Conservation (phyloP, 306 rosid genomes). For the Ormosia semicastrata region DNA sequence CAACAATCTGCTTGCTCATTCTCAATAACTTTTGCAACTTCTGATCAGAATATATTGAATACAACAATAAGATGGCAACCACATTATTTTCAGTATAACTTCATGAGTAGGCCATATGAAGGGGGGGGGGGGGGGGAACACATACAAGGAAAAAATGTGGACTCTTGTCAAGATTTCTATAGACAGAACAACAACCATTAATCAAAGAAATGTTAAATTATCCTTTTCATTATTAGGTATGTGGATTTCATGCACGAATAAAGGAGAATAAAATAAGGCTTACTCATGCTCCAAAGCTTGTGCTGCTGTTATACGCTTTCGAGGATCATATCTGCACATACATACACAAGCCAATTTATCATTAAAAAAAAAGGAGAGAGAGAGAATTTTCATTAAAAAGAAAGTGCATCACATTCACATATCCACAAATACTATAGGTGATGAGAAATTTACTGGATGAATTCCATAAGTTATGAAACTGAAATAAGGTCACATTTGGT, state of each 20-base stretch:
- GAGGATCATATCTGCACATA: constrained; percentile 90
- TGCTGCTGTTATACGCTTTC: constrained; percentile 84
- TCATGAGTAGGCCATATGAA: neutral
- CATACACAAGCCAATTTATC: constrained; percentile 2
- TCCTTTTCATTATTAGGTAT: neutral
- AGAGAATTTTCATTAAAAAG: neutral
- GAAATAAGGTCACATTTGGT: neutral
- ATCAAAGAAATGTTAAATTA: constrained; percentile 7
- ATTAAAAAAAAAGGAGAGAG: neutral
- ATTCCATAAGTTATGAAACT: constrained; percentile 1
- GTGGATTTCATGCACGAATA: constrained; percentile 7
- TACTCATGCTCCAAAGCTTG: constrained; percentile 98
- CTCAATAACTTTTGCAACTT: constrained; percentile 3
- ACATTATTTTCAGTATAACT: neutral
- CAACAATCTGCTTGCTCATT: constrained; percentile 18
- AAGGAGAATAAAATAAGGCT: constrained; percentile 24
- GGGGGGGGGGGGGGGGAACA: neutral
- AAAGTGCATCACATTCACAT: constrained; percentile 4
- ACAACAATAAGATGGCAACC: constrained; percentile 8
- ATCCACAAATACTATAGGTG: constrained; percentile 8
- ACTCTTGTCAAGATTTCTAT: constrained; percentile 1
- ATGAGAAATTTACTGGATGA: constrained; percentile 9
- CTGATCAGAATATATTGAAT: constrained; percentile 14
- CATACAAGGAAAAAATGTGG: neutral
- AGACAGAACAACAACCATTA: constrained; percentile 15